phyloP scores from a whole-genome alignment of 2,329 filamentous ascomycete species.

The Ophiostoma populinum region DNA sequence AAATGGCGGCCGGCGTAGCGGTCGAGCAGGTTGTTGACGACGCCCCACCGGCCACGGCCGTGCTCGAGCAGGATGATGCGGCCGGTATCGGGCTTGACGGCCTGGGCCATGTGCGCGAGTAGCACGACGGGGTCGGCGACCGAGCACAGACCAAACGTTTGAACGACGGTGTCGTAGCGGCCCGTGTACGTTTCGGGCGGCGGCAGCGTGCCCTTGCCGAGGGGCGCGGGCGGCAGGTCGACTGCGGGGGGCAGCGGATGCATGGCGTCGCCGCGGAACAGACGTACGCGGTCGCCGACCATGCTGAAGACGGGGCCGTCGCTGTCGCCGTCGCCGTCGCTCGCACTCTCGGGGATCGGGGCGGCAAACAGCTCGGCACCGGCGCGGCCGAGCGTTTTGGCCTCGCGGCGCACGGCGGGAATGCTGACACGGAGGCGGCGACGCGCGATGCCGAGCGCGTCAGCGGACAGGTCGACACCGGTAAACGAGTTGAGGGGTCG shows the following conservation, averaged over 20 bases:
- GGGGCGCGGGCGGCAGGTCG: not conserved
- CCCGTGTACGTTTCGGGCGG: not conserved
- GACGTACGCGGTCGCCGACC: constrained; percentile 12
- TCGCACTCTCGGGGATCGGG: constrained; percentile 18
- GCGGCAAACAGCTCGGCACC: constrained; percentile 6
- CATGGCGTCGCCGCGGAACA: constrained; percentile 26
- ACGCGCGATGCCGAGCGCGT: constrained; percentile 42
- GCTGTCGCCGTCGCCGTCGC: constrained; percentile 12
- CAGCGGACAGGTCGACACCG: constrained; percentile 40
- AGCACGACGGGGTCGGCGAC: constrained; percentile 38
- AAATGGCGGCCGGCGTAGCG: constrained; percentile 37
- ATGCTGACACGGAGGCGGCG: constrained; percentile 29
- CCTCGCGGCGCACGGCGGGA: constrained; percentile 23
- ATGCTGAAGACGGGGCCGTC: constrained; percentile 11
- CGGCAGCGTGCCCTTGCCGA: not conserved
- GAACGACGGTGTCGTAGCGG: constrained; percentile 43
- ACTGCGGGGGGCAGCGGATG: constrained; percentile 19
- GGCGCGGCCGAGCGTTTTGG: constrained; percentile 16
- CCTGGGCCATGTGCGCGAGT: constrained; percentile 33
- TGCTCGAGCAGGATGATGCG: constrained; percentile 46
- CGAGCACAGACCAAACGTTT: constrained; percentile 49
- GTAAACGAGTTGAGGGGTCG: constrained; percentile 35
- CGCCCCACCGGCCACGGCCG: constrained; percentile 35
- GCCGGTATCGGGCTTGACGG: constrained; percentile 35
- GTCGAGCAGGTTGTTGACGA: constrained; percentile 40